Evolutionary conservation across 192 early-diverging fungal genomes (phyloP).

Genomic region (Backusella australiensis): DNA sequence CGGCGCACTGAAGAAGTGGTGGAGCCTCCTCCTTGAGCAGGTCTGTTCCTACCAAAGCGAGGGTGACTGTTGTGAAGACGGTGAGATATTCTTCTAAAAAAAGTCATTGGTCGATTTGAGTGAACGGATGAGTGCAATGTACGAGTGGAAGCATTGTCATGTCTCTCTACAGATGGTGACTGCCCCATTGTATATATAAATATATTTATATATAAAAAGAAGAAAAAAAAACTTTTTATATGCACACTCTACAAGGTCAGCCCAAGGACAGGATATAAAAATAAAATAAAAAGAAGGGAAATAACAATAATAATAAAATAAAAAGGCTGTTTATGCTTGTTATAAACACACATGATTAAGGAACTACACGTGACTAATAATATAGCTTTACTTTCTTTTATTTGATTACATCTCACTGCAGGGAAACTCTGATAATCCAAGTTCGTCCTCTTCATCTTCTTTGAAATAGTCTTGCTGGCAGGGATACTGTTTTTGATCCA

Average conservation of each 20-base stretch:
- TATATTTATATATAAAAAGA: neutral
- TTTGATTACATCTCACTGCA: constrained; percentile 4
- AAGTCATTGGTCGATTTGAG: constrained; percentile 14
- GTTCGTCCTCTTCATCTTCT: constrained; percentile 13
- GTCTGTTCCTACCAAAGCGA: constrained; percentile 13
- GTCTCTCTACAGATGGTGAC: constrained; percentile 22
- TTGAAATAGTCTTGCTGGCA: neutral
- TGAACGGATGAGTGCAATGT: constrained; percentile 20
- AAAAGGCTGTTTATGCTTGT: neutral
- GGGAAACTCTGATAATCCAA: constrained; percentile 12
- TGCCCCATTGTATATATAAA: constrained; percentile 19
- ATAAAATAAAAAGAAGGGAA: constrained; percentile 1
- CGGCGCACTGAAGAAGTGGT: constrained; percentile 24
- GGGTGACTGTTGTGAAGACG: constrained; percentile 8
- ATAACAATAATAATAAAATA: constrained; percentile 2
- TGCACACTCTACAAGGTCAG: constrained; percentile 4
- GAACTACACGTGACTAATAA: constrained; percentile 3
- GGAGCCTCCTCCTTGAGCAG: neutral
- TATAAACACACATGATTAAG: constrained; percentile 5
- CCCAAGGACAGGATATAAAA: constrained; percentile 1
- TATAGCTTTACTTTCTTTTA: neutral
- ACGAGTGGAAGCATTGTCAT: constrained; percentile 28
- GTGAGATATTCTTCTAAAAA: constrained; percentile 23
- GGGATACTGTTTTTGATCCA: constrained; percentile 16
- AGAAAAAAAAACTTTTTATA: constrained; percentile 7